Percentiles rank a stretch among this genome's conserved stretches.
Conservation (phyloP, 2,329 filamentous ascomycete genomes). For the Colletotrichum gigasporum region DNA sequence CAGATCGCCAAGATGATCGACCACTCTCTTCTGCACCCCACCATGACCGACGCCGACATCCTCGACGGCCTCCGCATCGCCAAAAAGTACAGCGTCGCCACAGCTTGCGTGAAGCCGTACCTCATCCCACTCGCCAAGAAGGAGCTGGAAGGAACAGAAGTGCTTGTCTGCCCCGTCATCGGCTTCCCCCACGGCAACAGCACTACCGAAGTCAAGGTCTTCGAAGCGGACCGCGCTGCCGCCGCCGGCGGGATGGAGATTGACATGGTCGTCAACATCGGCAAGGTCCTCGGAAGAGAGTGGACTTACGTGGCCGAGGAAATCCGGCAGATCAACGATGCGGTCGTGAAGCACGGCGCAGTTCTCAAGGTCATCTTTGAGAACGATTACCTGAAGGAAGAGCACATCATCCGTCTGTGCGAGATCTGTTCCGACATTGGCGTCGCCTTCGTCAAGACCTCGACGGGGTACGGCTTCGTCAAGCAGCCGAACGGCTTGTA, state of each 20-base stretch:
- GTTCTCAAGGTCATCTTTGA: conserved; percentile 71
- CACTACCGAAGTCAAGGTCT: conserved; percentile 62
- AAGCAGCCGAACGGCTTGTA: conserved; percentile 62
- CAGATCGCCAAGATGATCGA: conserved; percentile 66
- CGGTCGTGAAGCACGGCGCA: conserved; percentile 52
- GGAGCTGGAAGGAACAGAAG: conserved; percentile 56
- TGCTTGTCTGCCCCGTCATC: conserved; percentile 65
- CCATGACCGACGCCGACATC: conserved; percentile 66
- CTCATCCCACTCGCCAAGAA: conserved; percentile 56
- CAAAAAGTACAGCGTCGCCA: conserved; percentile 58
- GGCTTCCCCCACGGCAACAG: conserved; percentile 70
- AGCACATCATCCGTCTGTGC: conserved; percentile 62
- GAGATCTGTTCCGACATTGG: conserved; percentile 59
- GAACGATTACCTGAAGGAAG: conserved; percentile 62
- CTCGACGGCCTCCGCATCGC: conserved; percentile 57
- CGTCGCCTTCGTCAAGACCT: conserved; percentile 69
- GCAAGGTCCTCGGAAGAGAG: conserved; percentile 64
- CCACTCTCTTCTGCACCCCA: conserved; percentile 69
- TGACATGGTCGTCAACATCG: conserved; percentile 70
- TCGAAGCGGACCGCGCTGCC: conserved; percentile 59
- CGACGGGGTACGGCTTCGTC: conserved; percentile 69
- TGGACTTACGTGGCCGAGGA: conserved; percentile 66
- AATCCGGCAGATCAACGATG: conserved; percentile 59
- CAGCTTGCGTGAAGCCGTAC: conserved; percentile 69
- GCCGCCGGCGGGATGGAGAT: conserved; percentile 61